Percentiles rank a stretch among this genome's conserved stretches.
phyloP scores from a whole-genome alignment of 2,329 filamentous ascomycete species.

The Nigrograna mackinnonii region DNA sequence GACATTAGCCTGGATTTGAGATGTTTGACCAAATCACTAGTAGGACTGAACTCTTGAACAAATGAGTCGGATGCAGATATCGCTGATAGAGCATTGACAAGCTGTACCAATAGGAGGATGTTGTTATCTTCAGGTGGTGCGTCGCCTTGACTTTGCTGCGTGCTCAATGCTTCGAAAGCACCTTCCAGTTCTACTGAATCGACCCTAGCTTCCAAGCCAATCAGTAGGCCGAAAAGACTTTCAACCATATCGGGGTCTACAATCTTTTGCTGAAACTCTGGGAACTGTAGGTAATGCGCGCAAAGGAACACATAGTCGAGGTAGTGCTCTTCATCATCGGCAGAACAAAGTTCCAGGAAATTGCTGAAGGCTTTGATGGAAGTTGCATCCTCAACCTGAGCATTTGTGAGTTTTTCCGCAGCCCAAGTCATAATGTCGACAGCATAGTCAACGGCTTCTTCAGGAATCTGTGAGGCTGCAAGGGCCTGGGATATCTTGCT shows the following conservation, averaged over 20 bases:
- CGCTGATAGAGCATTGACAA: constrained; percentile 33
- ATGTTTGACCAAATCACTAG: constrained; percentile 29
- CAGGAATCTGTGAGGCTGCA: constrained; percentile 26
- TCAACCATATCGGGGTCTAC: constrained; percentile 31
- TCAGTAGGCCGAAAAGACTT: constrained; percentile 30
- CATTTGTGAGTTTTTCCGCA: constrained; percentile 37
- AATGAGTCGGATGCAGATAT: constrained; percentile 40
- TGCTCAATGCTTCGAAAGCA: constrained; percentile 30
- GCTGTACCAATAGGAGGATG: constrained; percentile 31
- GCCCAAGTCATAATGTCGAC: constrained; percentile 38
- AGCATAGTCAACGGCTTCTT: constrained; percentile 36
- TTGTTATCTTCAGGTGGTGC: constrained; percentile 24
- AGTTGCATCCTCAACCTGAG: constrained; percentile 32
- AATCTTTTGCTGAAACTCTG: constrained; percentile 36
- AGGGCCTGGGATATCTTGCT: constrained; percentile 27
- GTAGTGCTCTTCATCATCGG: constrained; percentile 39
- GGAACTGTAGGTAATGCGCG: constrained; percentile 39
- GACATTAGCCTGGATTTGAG: constrained; percentile 27
- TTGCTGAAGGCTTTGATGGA: constrained; percentile 31
- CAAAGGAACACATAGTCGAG: constrained; percentile 34
- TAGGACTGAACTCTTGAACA: constrained; percentile 23
- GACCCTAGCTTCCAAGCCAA: constrained; percentile 34
- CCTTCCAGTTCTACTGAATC: constrained; percentile 25
- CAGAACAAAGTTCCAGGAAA: constrained; percentile 27
- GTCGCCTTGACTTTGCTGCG: constrained; percentile 26